A percentile compares a stretch with the other conserved stretches of the same genome.
These are phyloP conservation scores for Cadophora malorum DNA, from an alignment of 2,329 filamentous ascomycete species.

Conservation along the genomic window DNA sequence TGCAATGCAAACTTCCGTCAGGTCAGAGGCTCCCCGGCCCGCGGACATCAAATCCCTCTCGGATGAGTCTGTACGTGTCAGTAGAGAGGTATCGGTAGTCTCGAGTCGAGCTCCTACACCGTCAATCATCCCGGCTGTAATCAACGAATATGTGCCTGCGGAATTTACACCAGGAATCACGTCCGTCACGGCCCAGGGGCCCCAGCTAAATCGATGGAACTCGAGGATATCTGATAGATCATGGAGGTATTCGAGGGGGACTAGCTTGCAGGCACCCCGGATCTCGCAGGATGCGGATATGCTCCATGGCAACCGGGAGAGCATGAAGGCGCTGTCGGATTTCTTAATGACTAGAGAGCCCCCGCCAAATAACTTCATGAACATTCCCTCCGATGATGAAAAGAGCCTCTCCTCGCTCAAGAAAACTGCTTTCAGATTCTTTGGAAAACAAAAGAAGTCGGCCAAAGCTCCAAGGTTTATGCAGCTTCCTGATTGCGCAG, in stretches of 20 bases:
- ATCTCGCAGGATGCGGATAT: constrained; percentile 14
- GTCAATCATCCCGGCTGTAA: constrained; percentile 21
- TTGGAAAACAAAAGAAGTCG: constrained; percentile 46
- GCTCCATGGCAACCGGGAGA: constrained; percentile 35
- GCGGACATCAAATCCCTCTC: constrained; percentile 17
- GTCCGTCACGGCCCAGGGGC: constrained; percentile 17
- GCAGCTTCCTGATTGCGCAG: constrained; percentile 60
- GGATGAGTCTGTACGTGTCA: constrained; percentile 31
- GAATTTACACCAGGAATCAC: constrained; percentile 3
- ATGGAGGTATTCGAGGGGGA: constrained; percentile 15
- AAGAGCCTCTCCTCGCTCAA: constrained; percentile 43
- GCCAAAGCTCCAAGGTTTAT: constrained; percentile 47
- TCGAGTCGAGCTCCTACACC: constrained; percentile 21
- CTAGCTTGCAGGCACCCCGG: constrained; percentile 5
- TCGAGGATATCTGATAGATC: constrained; percentile 26
- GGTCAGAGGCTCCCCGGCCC: constrained; percentile 25
- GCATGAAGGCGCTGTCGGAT: constrained; percentile 50
- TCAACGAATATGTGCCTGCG: constrained; percentile 16
- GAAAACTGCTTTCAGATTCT: constrained; percentile 52
- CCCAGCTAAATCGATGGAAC: constrained; percentile 25
- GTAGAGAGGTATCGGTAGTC: constrained; percentile 29
- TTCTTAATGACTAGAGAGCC: constrained; percentile 58
- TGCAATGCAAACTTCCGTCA: constrained; percentile 34
- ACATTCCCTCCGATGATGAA: constrained; percentile 45
- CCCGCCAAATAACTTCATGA: constrained; percentile 58